Evolutionary conservation across 1,284 basidiomycete species (phyloP).

Genomic region (Peniophora sp.): DNA sequence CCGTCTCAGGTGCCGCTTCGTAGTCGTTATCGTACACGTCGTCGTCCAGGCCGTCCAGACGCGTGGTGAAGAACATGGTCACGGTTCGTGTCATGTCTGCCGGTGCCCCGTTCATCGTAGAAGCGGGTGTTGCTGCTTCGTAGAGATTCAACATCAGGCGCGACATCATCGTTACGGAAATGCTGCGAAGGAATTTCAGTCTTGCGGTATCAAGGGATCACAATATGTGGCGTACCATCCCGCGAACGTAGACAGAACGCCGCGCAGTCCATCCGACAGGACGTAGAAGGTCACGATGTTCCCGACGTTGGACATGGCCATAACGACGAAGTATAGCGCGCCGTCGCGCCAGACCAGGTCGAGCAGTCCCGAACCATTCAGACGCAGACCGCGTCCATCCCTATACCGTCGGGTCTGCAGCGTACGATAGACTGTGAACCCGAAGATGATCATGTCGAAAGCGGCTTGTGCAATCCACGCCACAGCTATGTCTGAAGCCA

Average conservation of each 20-base stretch:
- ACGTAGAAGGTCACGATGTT: slow-evolving; percentile 20
- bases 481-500: background rate
- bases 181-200: slow-evolving; percentile 12
- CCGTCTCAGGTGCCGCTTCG: background rate
- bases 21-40: background rate
- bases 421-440: background rate
- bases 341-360: background rate
- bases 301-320: slow-evolving; percentile 22
- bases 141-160: slow-evolving; percentile 31
- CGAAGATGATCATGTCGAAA: slow-evolving; percentile 1
- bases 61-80: slow-evolving; percentile 3
- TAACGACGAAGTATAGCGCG: slow-evolving; percentile 11
- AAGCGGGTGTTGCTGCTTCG: slow-evolving; percentile 4
- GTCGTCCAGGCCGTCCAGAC: background rate
- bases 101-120: background rate
- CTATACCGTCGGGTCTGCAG: background rate
- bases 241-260: slow-evolving; percentile 20
- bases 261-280: slow-evolving; percentile 1
- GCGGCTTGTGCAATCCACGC: background rate
- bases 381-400: background rate
- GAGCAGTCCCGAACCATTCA: background rate
- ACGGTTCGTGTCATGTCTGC: background rate
- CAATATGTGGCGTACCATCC: slow-evolving; percentile 14
- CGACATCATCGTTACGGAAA: slow-evolving; percentile 29
- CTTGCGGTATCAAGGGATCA: background rate